These are phyloP conservation scores for Mycocentrospora acerina DNA, from an alignment of 2,329 filamentous ascomycete species.

Conservation along the genomic window DNA sequence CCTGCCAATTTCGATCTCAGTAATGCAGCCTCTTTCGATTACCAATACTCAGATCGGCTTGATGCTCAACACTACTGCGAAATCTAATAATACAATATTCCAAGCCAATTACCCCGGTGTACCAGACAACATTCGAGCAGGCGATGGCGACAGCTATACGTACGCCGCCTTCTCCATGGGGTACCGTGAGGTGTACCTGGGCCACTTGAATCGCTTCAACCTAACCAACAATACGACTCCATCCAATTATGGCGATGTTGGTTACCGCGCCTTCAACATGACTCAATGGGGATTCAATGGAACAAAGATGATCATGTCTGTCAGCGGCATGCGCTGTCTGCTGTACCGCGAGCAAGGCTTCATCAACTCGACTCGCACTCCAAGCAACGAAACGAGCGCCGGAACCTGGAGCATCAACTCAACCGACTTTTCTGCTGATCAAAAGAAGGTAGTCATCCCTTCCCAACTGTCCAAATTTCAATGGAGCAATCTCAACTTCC, in stretches of 20 bases:
- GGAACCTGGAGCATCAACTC: background rate
- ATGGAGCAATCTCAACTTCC: constrained; percentile 5
- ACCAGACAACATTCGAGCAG: background rate
- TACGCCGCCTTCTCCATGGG: constrained; percentile 3
- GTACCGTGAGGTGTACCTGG: constrained; percentile 2
- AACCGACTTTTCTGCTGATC: background rate
- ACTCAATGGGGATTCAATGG: background rate
- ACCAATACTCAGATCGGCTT: background rate
- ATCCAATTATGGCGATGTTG: background rate
- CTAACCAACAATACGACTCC: background rate
- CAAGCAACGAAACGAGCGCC: background rate
- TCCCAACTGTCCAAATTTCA: constrained; percentile 1
- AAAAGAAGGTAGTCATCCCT: constrained; percentile 1
- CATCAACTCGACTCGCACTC: background rate
- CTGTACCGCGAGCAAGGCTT: background rate
- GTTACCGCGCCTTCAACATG: constrained; percentile 1
- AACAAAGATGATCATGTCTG: background rate
- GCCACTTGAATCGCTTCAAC: constrained; percentile 1
- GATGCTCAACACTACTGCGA: background rate
- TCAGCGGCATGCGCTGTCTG: background rate
- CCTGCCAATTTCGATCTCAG: background rate
- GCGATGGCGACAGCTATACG: background rate
- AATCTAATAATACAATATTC: constrained; percentile 2
- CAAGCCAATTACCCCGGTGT: constrained; percentile 3
- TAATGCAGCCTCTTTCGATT: background rate